These are phyloP conservation scores for Artemisia argyi DNA, from an alignment of 129 eudicot genomes.

Conservation along the genomic window DNA sequence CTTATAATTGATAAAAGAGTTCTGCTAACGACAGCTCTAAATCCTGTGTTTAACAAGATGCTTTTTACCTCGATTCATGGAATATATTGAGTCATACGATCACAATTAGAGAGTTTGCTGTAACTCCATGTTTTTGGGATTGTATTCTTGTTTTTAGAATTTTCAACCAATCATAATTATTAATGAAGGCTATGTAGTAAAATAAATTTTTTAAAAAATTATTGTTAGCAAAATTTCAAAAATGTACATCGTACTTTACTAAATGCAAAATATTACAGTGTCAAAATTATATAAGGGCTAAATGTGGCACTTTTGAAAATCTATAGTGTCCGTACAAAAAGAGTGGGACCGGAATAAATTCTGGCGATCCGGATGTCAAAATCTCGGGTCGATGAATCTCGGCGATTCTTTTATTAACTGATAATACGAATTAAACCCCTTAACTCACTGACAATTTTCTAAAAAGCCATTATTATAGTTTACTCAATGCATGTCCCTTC, in stretches of 20 bases:
- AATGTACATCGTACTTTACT: neutral
- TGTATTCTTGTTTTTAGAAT: too few relatives aligned
- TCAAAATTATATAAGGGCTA: constrained; percentile 4
- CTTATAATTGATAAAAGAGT: too few relatives aligned
- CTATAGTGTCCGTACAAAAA: constrained; percentile 11
- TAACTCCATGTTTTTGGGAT: too few relatives aligned
- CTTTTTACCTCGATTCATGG: too few relatives aligned
- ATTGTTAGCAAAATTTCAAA: neutral
- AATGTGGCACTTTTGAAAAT: neutral
- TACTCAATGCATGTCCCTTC: neutral
- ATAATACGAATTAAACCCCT: constrained; percentile 16
- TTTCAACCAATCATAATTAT: too few relatives aligned
- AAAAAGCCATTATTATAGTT: neutral
- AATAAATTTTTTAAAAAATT: too few relatives aligned
- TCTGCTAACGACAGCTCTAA: too few relatives aligned
- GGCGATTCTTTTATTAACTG: constrained; percentile 10
- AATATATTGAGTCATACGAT: too few relatives aligned
- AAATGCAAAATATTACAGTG: neutral
- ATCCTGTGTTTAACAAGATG: too few relatives aligned
- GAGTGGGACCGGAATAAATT: constrained; percentile 8
- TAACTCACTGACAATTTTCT: neutral
- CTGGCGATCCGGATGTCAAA: constrained; percentile 16
- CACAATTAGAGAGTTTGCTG: too few relatives aligned
- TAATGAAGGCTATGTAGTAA: too few relatives aligned
- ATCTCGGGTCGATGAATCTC: constrained; percentile 23